Percentiles rank a stretch among this genome's conserved stretches.
Evolutionary conservation across 768 basidiomycete genomes (phyloP).

Genomic region (Lentinula edodes): DNA sequence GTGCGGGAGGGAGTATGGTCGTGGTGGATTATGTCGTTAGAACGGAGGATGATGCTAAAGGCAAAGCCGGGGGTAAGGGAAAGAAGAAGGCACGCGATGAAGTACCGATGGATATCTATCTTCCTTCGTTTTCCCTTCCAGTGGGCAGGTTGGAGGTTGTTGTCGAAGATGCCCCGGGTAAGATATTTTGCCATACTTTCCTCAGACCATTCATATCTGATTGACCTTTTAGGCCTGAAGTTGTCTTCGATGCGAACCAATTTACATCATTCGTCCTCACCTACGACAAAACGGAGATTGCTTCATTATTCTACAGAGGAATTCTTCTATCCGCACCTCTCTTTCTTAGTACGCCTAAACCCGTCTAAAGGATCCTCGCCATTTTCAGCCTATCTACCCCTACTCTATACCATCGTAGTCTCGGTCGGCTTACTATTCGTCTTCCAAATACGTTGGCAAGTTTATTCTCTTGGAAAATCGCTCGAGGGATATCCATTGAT

Average conservation of each 20-base stretch:
- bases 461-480: background rate
- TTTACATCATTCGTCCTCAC: conserved; percentile 43
- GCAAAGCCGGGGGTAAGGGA: conserved; percentile 24
- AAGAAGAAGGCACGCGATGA: conserved; percentile 30
- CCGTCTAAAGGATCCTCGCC: background rate
- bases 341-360: conserved; percentile 7
- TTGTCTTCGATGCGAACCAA: conserved; percentile 47
- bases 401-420: background rate
- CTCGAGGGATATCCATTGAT: background rate
- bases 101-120: conserved; percentile 38
- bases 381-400: background rate
- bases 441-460: background rate
- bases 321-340: conserved; percentile 54
- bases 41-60: conserved; percentile 14
- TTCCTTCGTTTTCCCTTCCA: conserved; percentile 72
- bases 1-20: conserved; percentile 41
- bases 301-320: conserved; percentile 52
- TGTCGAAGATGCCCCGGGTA: conserved; percentile 50
- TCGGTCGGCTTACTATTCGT: background rate
- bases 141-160: conserved; percentile 61
- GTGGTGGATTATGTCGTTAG: conserved; percentile 67
- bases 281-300: conserved; percentile 28
- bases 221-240: conserved; percentile 21
- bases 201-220: background rate
- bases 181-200: conserved; percentile 12